These are phyloP conservation scores for Peniophora sp. DNA, from an alignment of 1,284 basidiomycete species.

Conservation along the genomic window DNA sequence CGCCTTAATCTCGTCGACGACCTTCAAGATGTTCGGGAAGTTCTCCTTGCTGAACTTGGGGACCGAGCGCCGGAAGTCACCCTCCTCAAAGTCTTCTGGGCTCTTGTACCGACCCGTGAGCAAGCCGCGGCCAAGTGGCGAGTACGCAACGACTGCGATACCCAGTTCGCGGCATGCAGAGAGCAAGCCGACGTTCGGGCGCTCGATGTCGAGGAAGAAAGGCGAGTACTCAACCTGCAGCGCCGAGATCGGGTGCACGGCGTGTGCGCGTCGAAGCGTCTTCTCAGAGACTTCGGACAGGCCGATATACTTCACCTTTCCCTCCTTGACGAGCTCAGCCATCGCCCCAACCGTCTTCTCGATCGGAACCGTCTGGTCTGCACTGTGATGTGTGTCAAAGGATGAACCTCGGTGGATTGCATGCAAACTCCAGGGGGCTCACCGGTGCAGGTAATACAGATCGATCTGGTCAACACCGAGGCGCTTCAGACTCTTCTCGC, in stretches of 20 bases:
- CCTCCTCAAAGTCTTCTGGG: conserved; percentile 41
- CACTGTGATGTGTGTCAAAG: conserved; percentile 5
- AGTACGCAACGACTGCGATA: conserved; percentile 50
- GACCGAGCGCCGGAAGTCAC: conserved; percentile 33
- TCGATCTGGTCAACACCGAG: conserved; percentile 29
- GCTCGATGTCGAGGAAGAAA: conserved; percentile 37
- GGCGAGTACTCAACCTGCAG: conserved; percentile 39
- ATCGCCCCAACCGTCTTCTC: conserved; percentile 23
- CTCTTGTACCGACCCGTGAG: conserved; percentile 48
- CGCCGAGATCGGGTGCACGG: conserved; percentile 28
- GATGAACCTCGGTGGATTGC: background rate
- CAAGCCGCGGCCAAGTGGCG: conserved; percentile 55
- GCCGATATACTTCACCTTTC: conserved; percentile 33
- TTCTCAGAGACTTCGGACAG: conserved; percentile 34
- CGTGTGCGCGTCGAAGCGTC: conserved; percentile 35
- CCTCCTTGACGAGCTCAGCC: conserved; percentile 27
- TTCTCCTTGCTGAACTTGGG: conserved; percentile 34
- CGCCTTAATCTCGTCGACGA: conserved; percentile 29
- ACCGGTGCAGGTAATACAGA: conserved; percentile 29
- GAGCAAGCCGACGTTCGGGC: conserved; percentile 36
- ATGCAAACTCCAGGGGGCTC: conserved; percentile 1
- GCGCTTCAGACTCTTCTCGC: conserved; percentile 26
- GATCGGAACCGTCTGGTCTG: conserved; percentile 21
- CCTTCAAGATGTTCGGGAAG: conserved; percentile 35
- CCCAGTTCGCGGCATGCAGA: conserved; percentile 46